Base-by-base conservation (phyloP, 768 basidiomycete genomes). In the Gloeostereum incarnatum region DNA sequence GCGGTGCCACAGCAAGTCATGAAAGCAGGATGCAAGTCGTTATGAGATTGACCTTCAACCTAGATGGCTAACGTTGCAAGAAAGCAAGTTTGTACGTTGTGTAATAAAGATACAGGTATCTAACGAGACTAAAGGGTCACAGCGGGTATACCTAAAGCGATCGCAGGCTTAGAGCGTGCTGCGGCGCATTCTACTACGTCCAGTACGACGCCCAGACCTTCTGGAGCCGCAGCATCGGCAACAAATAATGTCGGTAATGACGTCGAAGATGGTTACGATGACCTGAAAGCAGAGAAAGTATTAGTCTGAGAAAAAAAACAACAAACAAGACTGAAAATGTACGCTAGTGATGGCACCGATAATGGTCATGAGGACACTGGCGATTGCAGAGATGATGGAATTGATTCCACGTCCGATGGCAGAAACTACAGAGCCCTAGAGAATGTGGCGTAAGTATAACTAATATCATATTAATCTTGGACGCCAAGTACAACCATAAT, bases 381-480 rank as follows among this genome's bases (percentile, higher is more conserved):
- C 64, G 25, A 69, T 66, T 19, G 61, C 67, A 19, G 52, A 51
- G 43, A 70, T 56, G 35, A 70, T 40, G 25, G 62, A 52, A 34
- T 56, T 59, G 49, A 69, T 59, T 18, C 55, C 65, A 18, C 43
- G 20, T 24, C 64, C 68, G 30, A 70, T 68, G 6, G 68, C 61
- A 39, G 66, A 68, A 48, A 67, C 47, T 36, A 67, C 49, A 16
- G 65, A 55, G 35, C 65, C 68, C 69, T 68, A 29, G 1, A 29
- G 14, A 14, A 29, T 29, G 27, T n/a, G n/a, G n/a, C n/a, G n/a
- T n/a, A n/a, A n/a, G n/a, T n/a, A n/a, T n/a, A n/a, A n/a, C n/a
- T n/a, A n/a, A n/a, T n/a, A n/a, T n/a, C n/a, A n/a, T n/a, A n/a
- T n/a, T n/a, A n/a, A n/a, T n/a, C n/a, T n/a, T n/a, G n/a, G n/a